Conservation (phyloP, 2,329 filamentous ascomycete genomes). For the Trichoderma cornu-damae region DNA sequence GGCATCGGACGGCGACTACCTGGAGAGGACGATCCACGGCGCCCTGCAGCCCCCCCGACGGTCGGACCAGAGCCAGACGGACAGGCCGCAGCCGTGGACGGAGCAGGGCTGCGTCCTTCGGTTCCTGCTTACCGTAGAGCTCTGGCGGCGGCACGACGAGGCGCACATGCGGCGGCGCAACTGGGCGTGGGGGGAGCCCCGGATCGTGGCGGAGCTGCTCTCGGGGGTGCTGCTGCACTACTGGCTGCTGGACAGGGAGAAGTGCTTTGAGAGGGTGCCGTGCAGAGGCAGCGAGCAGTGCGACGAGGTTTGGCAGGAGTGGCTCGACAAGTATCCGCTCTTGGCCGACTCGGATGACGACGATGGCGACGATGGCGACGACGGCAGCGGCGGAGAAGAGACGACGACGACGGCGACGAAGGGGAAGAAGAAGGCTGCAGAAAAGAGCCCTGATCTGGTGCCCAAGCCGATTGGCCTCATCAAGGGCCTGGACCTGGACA, state of each 20-base stretch:
- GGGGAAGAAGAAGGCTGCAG: background rate
- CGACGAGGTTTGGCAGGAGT: slow-evolving; percentile 29
- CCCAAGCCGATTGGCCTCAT: slow-evolving; percentile 20
- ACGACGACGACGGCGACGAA: background rate
- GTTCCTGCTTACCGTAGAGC: slow-evolving; percentile 26
- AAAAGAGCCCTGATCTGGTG: slow-evolving; percentile 18
- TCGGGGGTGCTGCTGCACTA: slow-evolving; percentile 21
- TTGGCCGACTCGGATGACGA: background rate
- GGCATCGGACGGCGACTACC: background rate
- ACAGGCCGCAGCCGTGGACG: background rate
- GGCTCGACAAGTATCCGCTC: slow-evolving; percentile 27
- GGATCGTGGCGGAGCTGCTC: slow-evolving; percentile 23
- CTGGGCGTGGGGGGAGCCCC: slow-evolving; percentile 23
- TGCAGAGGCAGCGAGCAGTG: slow-evolving; percentile 18
- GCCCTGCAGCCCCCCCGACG: background rate
- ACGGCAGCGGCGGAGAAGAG: too few species aligned
- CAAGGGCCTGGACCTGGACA: slow-evolving; percentile 23
- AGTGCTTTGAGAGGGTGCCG: slow-evolving; percentile 19
- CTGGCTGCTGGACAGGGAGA: slow-evolving; percentile 22
- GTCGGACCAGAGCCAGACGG: background rate
- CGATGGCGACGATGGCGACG: background rate
- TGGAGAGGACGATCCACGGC: background rate
- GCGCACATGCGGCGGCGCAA: slow-evolving; percentile 22
- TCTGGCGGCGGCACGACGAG: slow-evolving; percentile 24
- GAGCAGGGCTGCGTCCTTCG: slow-evolving; percentile 19